Evolutionary conservation across 768 basidiomycete genomes (phyloP), one percentile per base, ranked within the genome.

Genomic region (Neoboletus subvelutipes): DNA sequence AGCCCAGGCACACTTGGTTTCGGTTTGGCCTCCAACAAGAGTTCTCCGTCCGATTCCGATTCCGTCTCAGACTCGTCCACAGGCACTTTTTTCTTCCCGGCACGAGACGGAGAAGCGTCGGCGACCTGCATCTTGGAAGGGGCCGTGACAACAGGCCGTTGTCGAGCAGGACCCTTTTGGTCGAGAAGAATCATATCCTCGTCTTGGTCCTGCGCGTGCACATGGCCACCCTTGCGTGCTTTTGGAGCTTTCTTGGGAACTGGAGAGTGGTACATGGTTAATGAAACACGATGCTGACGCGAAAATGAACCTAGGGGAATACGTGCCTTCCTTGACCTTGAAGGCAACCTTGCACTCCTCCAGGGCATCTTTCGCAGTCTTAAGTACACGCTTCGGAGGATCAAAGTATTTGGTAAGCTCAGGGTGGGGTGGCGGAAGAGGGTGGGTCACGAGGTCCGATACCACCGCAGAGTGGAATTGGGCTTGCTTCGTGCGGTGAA

Each of bases 401-500:
- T 92, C 77, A 63, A 97, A 86, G 72, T 90, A 98, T 67, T 89
- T 93, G 29, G 82, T 75, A 1, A 97, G 77, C 54, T 92, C 91
- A 2, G 87, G 87, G 71, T 97, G 93, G 1, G 92, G 90, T 3
- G 91, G 90, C 1, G 90, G 87, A 10, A 96, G 79, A 0, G 93
- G 92, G 54, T 92, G 78, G 8, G 77, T 77, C 22, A 77, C 71
- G n/a, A 95, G 71, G 67, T 97, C 90, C 2, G 82, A 75, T 20
- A 88, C 85, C 11, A 92, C 80, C 2, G 93, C 93, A 50, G 82
- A 82, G 67, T 97, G 95, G 72, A 96, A 92, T 64, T 94, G 84
- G 13, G 94, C 94, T 76, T 97, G 94, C 70, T 95, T 96, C 55
- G 87, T 81, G 50, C 95, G 86, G 66, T 99, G 95, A 33, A 97